Base-by-base conservation (phyloP, 1,284 basidiomycete genomes). In the Peniophora sp. region DNA sequence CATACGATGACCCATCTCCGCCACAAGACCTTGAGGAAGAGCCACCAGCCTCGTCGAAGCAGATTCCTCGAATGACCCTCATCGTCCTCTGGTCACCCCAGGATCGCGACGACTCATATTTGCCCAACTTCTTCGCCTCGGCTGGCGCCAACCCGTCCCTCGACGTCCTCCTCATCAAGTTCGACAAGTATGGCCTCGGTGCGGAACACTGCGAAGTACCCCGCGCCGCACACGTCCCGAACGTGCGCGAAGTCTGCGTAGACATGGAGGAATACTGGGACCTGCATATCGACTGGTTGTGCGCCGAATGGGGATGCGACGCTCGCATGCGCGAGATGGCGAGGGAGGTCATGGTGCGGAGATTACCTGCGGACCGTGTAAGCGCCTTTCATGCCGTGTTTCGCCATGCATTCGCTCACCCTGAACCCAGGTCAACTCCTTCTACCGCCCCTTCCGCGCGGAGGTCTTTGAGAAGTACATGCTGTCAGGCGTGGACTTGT, bases 221-320 rank as follows among this genome's bases (percentile, higher is more conserved):
- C 8, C 37, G 15, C 6, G 15, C 37, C 8, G n/a, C 37, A 5
- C 8, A n/a, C 15, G 37, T 41, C 8, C n/a, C 15, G 15, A 41
- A 41, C 15, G 37, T 41, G n/a, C 37, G 37, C 37, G 37, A 41
- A 15, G 37, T 41, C 5, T 41, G 37, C 37, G 37, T 41, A 8
- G 37, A 41, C n/a, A 41, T 41, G 37, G 37, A 41, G n/a, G 37
- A 41, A 20, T 41, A 41, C 37, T 41, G 37, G 37, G 37, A 41
- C 15, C n/a, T 41, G 15, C 37, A 41, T 20, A 20, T 41, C n/a
- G 18, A 41, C n/a, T 41, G 18, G 15, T 20, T 41, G 18, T 41
- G 37, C 15, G n/a, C 15, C 8, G n/a, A 41, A 8, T 41, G 37
- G 37, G 18, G 18, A 41, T 41, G 37, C n/a, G 15, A n/a, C 8